Evolutionary conservation across 2,329 filamentous ascomycete species (phyloP).

Genomic region (Fusarium sublunatum): DNA sequence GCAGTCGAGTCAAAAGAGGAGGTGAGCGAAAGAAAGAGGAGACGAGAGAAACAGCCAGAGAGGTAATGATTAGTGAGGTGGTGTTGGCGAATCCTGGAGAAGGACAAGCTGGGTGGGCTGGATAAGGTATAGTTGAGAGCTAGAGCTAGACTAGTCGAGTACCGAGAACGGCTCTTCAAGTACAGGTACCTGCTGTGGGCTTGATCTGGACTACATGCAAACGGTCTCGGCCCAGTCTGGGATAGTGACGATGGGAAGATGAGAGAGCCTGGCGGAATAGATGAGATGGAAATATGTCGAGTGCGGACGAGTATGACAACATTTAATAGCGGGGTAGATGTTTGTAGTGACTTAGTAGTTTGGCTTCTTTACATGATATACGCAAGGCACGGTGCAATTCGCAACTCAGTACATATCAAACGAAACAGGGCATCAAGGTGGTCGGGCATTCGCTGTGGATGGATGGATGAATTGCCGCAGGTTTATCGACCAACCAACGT

Average conservation of each 20-base stretch:
- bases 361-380: too few species aligned
- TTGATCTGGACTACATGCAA: conserved; percentile 24
- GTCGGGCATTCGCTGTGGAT: background rate
- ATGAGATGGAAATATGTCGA: background rate
- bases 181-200: conserved; percentile 30
- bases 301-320: conserved; percentile 17
- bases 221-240: conserved; percentile 29
- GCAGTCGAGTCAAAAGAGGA: conserved; percentile 5
- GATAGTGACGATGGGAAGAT: conserved; percentile 29
- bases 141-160: conserved; percentile 30
- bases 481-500: conserved; percentile 17
- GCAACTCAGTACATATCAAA: background rate
- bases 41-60: conserved; percentile 27
- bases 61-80: conserved; percentile 29
- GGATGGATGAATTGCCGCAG: conserved; percentile 3
- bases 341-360: conserved; percentile 21
- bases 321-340: conserved; percentile 31
- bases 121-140: conserved; percentile 27
- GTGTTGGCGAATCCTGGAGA: conserved; percentile 41
- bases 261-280: background rate
- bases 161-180: conserved; percentile 31
- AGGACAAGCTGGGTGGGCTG: conserved; percentile 25
- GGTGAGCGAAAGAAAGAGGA: conserved; percentile 22
- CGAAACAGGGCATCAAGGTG: background rate
- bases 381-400: conserved; percentile 14